phyloP scores from a whole-genome alignment of 805 yeast genomes.

The Priceomyces castillae region DNA sequence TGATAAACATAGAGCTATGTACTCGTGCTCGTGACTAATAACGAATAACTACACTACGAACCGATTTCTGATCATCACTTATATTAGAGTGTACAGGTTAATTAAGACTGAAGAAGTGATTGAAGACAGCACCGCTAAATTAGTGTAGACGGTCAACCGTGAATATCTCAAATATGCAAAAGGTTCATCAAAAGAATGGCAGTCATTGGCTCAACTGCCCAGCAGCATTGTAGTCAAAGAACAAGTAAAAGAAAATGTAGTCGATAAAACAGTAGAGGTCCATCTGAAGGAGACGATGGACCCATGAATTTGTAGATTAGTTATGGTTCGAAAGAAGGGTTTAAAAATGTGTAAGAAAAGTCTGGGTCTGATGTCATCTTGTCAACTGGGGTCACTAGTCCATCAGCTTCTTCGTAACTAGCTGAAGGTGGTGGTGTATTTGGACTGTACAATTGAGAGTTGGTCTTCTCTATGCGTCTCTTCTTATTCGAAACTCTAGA shows the following conservation, averaged over 20 bases:
- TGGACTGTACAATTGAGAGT: neutral
- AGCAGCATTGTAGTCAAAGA: neutral
- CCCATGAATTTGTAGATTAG: neutral
- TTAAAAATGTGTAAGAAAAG: neutral
- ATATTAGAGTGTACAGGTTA: no score
- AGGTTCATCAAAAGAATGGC: neutral
- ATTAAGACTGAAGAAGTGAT: no score
- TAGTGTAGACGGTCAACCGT: neutral
- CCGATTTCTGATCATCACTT: no score
- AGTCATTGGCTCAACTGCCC: neutral
- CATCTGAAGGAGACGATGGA: no score
- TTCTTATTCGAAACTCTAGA: neutral
- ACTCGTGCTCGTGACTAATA: no score
- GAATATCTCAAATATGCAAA: neutral
- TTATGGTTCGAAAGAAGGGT: neutral
- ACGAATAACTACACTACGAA: no score
- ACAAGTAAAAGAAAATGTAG: neutral
- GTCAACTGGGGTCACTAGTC: neutral
- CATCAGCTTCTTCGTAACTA: neutral
- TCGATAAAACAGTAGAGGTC: neutral
- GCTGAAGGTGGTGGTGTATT: neutral
- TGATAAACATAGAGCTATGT: no score
- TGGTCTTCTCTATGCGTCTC: neutral
- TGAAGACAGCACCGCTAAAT: no score
- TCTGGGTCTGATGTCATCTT: neutral